phyloP scores from a whole-genome alignment of 1,139 yeast species.

The Protomyces gravidus region DNA sequence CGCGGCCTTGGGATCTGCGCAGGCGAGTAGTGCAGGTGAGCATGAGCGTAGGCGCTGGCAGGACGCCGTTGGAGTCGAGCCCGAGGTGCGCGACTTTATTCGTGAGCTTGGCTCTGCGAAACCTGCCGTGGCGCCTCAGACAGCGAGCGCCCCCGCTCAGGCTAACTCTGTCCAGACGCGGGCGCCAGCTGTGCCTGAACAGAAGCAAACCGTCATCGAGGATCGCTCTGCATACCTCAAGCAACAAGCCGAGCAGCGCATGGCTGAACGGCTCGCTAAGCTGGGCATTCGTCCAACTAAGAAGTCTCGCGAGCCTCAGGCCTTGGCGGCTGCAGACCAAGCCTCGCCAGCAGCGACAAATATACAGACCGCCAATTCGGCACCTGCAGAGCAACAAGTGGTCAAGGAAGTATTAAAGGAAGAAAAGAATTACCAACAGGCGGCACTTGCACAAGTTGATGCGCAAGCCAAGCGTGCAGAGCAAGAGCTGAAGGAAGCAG shows the following conservation, averaged over 20 bases:
- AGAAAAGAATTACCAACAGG: slow-evolving; percentile 33
- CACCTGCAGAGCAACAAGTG: neutral
- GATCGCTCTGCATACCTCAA: slow-evolving; percentile 80
- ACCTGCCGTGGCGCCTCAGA: neutral
- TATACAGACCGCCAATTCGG: slow-evolving; percentile 5
- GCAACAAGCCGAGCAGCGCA: slow-evolving; percentile 84
- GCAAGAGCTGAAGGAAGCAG: slow-evolving; percentile 32
- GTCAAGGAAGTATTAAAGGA: slow-evolving; percentile 27
- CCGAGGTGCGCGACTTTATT: slow-evolving; percentile 63
- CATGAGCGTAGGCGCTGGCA: slow-evolving; percentile 75
- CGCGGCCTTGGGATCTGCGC: slow-evolving; percentile 40
- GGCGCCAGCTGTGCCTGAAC: slow-evolving; percentile 24
- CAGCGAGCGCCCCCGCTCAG: neutral
- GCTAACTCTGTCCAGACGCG: neutral
- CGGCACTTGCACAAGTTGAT: slow-evolving; percentile 32
- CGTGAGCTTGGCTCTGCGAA: slow-evolving; percentile 46
- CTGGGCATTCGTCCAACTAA: slow-evolving; percentile 59
- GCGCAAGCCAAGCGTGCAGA: slow-evolving; percentile 7
- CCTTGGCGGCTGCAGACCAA: slow-evolving; percentile 26
- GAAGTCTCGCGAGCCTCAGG: slow-evolving; percentile 26
- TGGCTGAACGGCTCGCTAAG: slow-evolving; percentile 84
- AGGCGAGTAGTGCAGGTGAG: slow-evolving; percentile 44
- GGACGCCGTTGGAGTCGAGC: slow-evolving; percentile 71
- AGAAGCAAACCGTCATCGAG: slow-evolving; percentile 40
- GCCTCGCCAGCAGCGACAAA: slow-evolving; percentile 14